These are phyloP conservation scores for Fragaria nilgerrensis DNA, from an alignment of 306 rosid species.

Conservation along the genomic window DNA sequence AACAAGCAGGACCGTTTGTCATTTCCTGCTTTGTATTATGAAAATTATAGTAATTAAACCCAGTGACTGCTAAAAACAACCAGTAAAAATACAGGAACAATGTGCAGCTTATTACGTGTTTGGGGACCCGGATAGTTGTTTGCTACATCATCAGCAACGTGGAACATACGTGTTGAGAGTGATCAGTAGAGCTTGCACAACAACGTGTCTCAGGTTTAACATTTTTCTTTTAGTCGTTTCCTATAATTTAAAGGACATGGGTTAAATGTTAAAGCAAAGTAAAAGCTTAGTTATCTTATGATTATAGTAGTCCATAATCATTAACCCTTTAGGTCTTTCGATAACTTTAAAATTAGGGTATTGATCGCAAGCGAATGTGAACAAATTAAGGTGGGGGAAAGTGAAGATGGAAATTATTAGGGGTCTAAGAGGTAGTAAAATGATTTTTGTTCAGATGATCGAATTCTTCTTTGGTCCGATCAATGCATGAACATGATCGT, in stretches of 20 bases:
- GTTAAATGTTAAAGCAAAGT: neutral
- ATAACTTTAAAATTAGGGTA: neutral
- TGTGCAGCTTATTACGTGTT: neutral
- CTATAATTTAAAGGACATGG: neutral
- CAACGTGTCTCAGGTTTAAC: neutral
- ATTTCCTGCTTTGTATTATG: too few species aligned
- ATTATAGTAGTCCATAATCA: neutral
- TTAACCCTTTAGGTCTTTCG: neutral
- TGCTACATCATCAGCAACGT: neutral
- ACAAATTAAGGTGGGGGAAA: neutral
- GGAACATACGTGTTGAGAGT: neutral
- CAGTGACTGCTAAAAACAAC: too few species aligned
- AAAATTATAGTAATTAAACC: too few species aligned
- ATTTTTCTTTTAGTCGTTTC: too few species aligned
- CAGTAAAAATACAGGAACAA: neutral
- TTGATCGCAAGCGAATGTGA: neutral
- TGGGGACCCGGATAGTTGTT: neutral
- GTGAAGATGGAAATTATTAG: too few species aligned
- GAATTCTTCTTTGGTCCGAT: too few species aligned
- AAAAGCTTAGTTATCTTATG: too few species aligned
- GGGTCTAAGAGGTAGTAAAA: too few species aligned
- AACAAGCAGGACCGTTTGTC: neutral
- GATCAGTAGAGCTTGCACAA: neutral
- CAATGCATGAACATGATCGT: too few species aligned
- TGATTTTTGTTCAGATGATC: too few species aligned